These are phyloP conservation scores for Cutaneotrichosporon sp. DNA, from an alignment of 1,284 basidiomycete species.

Conservation along the genomic window DNA sequence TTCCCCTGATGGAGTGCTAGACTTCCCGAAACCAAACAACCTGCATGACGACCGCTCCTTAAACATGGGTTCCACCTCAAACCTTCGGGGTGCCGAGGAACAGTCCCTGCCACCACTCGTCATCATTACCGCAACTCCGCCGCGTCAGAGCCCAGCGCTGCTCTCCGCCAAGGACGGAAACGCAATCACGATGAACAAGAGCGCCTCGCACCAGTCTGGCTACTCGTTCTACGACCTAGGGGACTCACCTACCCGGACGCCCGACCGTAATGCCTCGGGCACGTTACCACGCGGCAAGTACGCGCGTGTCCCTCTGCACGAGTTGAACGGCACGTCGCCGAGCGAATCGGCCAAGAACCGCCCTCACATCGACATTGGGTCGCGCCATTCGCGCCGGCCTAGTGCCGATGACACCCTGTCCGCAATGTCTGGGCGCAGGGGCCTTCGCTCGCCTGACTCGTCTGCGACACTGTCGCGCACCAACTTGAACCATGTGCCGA, in stretches of 20 bases:
- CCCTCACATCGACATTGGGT: background rate
- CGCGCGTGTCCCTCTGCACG: slow-evolving; percentile 29
- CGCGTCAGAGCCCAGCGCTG: slow-evolving; percentile 22
- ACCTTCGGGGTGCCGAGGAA: slow-evolving; percentile 2
- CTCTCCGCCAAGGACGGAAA: slow-evolving; percentile 32
- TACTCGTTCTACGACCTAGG: slow-evolving; percentile 47
- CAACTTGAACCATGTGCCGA: background rate
- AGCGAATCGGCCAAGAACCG: background rate
- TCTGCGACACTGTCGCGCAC: background rate
- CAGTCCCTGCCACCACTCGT: slow-evolving; percentile 9
- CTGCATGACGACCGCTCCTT: background rate
- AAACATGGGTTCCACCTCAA: background rate
- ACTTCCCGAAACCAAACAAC: background rate
- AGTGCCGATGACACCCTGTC: background rate
- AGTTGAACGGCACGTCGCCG: slow-evolving; percentile 9
- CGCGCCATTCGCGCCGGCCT: background rate
- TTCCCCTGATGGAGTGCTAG: slow-evolving; percentile 1
- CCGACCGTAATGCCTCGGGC: background rate
- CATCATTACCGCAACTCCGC: slow-evolving; percentile 14
- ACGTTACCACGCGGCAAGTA: slow-evolving; percentile 32
- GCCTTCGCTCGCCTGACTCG: background rate
- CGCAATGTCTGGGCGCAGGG: background rate
- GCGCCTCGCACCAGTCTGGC: slow-evolving; percentile 18
- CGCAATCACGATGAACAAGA: background rate
- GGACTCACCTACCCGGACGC: slow-evolving; percentile 10